Conservation (phyloP, 495 filamentous ascomycete genomes). For the Trichocladium uniseriatum region DNA sequence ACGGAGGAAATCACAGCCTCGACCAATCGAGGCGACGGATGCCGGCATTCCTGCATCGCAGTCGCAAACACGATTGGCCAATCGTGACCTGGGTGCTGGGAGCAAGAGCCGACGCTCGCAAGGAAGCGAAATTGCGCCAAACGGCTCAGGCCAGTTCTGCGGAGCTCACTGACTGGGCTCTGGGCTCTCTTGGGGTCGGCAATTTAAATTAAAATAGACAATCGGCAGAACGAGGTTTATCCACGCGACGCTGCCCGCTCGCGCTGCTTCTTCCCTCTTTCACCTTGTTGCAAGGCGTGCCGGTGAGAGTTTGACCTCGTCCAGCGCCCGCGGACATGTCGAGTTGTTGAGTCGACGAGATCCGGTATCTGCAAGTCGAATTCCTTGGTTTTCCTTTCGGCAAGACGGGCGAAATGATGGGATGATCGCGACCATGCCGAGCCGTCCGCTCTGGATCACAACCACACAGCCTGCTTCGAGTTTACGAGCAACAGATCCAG, state of each 20-base stretch:
- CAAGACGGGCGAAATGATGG: slow-evolving; percentile 13
- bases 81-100: slow-evolving; percentile 3
- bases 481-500: slow-evolving; percentile 18
- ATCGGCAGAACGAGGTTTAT: background rate
- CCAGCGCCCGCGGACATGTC: slow-evolving; percentile 4
- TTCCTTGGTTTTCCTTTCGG: slow-evolving; percentile 2
- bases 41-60: slow-evolving; percentile 8
- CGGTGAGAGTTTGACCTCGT: slow-evolving; percentile 9
- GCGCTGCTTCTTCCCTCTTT: background rate
- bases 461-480: slow-evolving; percentile 12
- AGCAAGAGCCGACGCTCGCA: slow-evolving; percentile 8
- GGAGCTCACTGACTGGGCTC: slow-evolving; percentile 7
- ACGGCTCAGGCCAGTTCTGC: slow-evolving; percentile 6
- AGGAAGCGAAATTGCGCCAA: slow-evolving; percentile 21
- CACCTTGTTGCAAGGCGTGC: slow-evolving; percentile 1
- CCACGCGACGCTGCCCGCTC: slow-evolving; percentile 11
- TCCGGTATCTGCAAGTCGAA: background rate
- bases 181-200: slow-evolving; percentile 4
- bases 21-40: slow-evolving; percentile 10
- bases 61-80: slow-evolving; percentile 15
- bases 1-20: background rate
- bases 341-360: slow-evolving; percentile 6
- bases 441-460: slow-evolving; percentile 18
- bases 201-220: slow-evolving; percentile 14
- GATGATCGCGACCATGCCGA: slow-evolving; percentile 22